phyloP scores from a whole-genome alignment of 202 grass and related monocot genomes.

The Bolboschoenoplectus hybrid region DNA sequence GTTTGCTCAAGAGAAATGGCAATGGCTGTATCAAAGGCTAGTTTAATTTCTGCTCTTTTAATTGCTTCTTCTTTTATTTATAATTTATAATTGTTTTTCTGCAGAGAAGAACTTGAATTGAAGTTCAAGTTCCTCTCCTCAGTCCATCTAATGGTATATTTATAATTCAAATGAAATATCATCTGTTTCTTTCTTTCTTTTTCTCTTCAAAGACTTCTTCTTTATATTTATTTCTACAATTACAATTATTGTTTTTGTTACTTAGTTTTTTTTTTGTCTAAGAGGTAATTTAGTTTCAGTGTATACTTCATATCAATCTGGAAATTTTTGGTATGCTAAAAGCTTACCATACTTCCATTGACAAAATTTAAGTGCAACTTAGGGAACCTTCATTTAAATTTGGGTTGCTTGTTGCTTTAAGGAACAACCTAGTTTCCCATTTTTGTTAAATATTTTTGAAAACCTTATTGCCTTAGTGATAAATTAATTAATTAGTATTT shows the following conservation, averaged over 20 bases:
- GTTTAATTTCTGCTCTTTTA: not conserved
- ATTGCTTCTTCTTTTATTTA: not conserved
- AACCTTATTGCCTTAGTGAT: not conserved
- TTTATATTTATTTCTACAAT: not conserved
- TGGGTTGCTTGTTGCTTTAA: not conserved
- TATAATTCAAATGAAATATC: constrained; percentile 28
- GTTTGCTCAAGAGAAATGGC: constrained; percentile 67
- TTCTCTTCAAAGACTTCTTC: not conserved
- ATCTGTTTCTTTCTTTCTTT: not conserved
- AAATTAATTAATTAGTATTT: not conserved
- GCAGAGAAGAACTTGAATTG: not conserved
- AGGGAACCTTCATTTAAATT: not conserved
- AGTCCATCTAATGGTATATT: not conserved
- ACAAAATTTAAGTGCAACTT: not conserved
- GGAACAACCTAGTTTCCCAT: not conserved
- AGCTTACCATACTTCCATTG: not conserved
- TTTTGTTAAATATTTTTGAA: not conserved
- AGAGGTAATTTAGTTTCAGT: not conserved
- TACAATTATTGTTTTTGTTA: not conserved
- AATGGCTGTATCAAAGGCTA: constrained; percentile 41
- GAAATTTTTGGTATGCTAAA: not conserved
- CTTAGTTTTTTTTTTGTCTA: not conserved
- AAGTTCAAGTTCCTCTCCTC: not conserved
- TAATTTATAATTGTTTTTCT: not conserved
- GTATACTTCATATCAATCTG: not conserved